Conservation (phyloP, 2,329 filamentous ascomycete species). For the Septoria linicola region DNA sequence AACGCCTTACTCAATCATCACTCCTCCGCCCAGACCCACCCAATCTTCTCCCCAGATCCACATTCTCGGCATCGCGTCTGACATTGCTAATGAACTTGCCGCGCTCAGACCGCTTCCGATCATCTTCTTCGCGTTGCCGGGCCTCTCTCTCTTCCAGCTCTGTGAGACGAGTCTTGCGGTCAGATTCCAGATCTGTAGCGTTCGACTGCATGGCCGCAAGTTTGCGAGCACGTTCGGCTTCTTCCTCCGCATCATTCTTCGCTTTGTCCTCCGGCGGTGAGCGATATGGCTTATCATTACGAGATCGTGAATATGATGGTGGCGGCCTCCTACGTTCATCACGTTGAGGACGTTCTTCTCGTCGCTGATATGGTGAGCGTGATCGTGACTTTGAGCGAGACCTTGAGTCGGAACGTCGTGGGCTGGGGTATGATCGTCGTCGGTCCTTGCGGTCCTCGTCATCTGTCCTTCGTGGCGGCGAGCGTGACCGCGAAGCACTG, state of each 20-base stretch:
- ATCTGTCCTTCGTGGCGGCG: conserved; percentile 40
- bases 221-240: conserved; percentile 39
- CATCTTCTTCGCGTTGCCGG: conserved; percentile 64
- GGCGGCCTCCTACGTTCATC: conserved; percentile 24
- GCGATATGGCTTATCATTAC: conserved; percentile 26
- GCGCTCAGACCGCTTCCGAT: conserved; percentile 44
- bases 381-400: conserved; percentile 39
- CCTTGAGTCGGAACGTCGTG: conserved; percentile 36
- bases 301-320: conserved; percentile 23
- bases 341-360: conserved; percentile 18
- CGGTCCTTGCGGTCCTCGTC: conserved; percentile 36
- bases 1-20: conserved; percentile 21
- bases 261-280: conserved; percentile 31
- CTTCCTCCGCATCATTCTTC: conserved; percentile 30
- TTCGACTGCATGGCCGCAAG: conserved; percentile 44
- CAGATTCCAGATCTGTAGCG: conserved; percentile 63
- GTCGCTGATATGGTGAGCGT: conserved; percentile 33
- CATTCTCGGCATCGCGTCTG: conserved; percentile 35
- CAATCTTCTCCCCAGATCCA: conserved; percentile 34
- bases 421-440: conserved; percentile 37
- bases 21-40: conserved; percentile 24
- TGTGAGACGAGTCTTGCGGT: conserved; percentile 66
- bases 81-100: conserved; percentile 40
- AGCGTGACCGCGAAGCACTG: conserved; percentile 39
- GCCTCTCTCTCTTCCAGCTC: conserved; percentile 66